Evolutionary conservation across 2,329 filamentous ascomycete genomes (phyloP).

Genomic region (Cladorrhinum sp.): DNA sequence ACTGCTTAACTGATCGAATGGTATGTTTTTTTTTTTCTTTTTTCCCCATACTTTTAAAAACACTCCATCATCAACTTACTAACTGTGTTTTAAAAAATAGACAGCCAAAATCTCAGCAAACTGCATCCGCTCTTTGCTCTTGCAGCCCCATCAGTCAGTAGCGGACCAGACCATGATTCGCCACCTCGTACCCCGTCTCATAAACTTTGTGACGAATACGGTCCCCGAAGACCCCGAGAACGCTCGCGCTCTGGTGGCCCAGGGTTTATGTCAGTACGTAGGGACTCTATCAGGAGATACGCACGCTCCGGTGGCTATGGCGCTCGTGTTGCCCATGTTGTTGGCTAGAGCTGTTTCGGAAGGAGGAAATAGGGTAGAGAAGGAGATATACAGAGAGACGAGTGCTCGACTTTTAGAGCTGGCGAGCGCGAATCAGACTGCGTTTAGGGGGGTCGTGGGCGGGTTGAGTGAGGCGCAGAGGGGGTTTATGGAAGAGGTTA

Average conservation of each 20-base stretch:
- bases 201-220: constrained; percentile 69
- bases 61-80: background rate
- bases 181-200: constrained; percentile 69
- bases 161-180: constrained; percentile 72
- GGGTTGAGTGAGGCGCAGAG: constrained; percentile 69
- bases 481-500: constrained; percentile 75
- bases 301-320: constrained; percentile 60
- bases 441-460: constrained; percentile 72
- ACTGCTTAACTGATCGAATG: constrained; percentile 78
- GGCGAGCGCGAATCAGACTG: constrained; percentile 67
- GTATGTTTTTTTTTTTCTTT: constrained; percentile 36
- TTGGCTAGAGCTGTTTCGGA: constrained; percentile 69
- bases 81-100: constrained; percentile 37
- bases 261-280: constrained; percentile 73
- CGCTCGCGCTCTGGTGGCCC: constrained; percentile 66
- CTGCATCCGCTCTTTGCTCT: constrained; percentile 79
- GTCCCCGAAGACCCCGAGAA: constrained; percentile 76
- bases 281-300: constrained; percentile 41
- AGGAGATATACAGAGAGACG: constrained; percentile 64
- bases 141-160: constrained; percentile 52
- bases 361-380: constrained; percentile 25
- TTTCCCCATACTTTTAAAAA: background rate
- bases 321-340: constrained; percentile 73
- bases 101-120: constrained; percentile 87
- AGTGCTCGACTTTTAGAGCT: constrained; percentile 76